Evolutionary conservation across 768 basidiomycete species (phyloP).

Genomic region (Tylopilus balloui): DNA sequence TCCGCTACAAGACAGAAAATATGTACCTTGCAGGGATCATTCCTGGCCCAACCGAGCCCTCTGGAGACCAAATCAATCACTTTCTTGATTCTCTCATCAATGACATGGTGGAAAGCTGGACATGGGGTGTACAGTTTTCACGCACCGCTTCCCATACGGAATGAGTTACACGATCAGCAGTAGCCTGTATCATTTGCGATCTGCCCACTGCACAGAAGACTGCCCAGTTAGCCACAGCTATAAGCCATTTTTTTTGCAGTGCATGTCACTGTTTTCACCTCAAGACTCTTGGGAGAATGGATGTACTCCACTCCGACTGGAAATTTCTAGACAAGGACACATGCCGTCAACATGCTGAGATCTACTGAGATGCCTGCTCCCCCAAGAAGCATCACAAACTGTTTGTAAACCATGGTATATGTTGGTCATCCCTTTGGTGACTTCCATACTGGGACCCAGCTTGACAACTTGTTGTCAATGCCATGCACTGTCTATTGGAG

Average conservation of each 20-base stretch:
- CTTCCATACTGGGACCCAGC: slow-evolving; percentile 29
- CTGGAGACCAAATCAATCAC: slow-evolving; percentile 27
- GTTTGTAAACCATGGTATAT: slow-evolving; percentile 13
- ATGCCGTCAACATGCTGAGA: neutral
- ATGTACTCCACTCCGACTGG: neutral
- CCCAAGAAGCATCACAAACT: neutral
- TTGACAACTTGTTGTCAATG: slow-evolving; percentile 16
- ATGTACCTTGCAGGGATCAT: slow-evolving; percentile 32
- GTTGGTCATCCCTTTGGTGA: slow-evolving; percentile 19
- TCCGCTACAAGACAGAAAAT: slow-evolving; percentile 19
- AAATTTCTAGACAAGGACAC: neutral
- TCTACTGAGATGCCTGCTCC: neutral
- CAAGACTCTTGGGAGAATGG: neutral
- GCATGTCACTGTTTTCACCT: slow-evolving; percentile 24
- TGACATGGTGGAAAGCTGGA: slow-evolving; percentile 18
- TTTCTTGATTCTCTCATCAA: slow-evolving; percentile 30
- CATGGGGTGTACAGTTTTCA: neutral
- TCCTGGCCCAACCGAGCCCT: slow-evolving; percentile 29
- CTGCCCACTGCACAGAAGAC: slow-evolving; percentile 29
- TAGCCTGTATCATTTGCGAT: slow-evolving; percentile 26
- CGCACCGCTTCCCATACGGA: too few relatives aligned
- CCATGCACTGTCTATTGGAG: slow-evolving; percentile 22
- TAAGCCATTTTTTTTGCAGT: slow-evolving; percentile 29
- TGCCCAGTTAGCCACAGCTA: slow-evolving; percentile 18
- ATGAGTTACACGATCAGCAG: slow-evolving; percentile 1